phyloP scores from a whole-genome alignment of 306 rosid species.

The Begonia masoniana region DNA sequence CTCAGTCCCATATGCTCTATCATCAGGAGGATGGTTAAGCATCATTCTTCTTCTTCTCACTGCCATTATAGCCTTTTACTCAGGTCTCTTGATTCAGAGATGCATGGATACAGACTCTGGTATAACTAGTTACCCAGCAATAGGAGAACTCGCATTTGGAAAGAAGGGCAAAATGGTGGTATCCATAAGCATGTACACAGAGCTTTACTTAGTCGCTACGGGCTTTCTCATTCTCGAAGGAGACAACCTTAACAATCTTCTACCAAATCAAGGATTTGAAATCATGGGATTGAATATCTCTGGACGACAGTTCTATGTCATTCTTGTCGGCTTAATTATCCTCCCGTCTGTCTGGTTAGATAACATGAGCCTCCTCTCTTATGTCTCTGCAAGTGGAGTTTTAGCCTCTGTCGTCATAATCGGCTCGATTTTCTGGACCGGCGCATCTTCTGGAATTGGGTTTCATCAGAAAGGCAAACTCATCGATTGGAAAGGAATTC shows the following conservation, averaged over 20 bases:
- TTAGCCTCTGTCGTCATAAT: constrained; percentile 56
- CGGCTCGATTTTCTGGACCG: constrained; percentile 49
- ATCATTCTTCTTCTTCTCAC: constrained; percentile 37
- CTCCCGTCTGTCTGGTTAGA: constrained; percentile 75
- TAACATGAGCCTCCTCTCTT: constrained; percentile 55
- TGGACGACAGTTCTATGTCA: constrained; percentile 36
- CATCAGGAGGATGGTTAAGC: constrained; percentile 82
- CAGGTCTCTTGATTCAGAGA: constrained; percentile 47
- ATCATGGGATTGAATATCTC: constrained; percentile 27
- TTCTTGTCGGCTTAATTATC: constrained; percentile 39
- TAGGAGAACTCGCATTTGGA: constrained; percentile 75
- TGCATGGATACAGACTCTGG: constrained; percentile 57
- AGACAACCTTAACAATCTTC: constrained; percentile 49
- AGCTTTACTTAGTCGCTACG: constrained; percentile 58
- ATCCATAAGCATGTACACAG: constrained; percentile 44
- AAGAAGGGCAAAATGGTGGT: constrained; percentile 34
- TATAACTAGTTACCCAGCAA: constrained; percentile 55
- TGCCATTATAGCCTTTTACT: constrained; percentile 37
- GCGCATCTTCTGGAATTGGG: constrained; percentile 42
- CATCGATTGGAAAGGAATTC: constrained; percentile 46
- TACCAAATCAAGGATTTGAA: constrained; percentile 25
- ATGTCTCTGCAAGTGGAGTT: constrained; percentile 75
- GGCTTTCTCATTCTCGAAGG: constrained; percentile 80
- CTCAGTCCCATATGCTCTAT: constrained; percentile 71
- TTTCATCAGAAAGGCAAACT: constrained; percentile 34